A percentile compares a stretch with the other conserved stretches of the same genome.
Evolutionary conservation across 176 grass and related monocot species (phyloP).

Genomic region (Aegilops tauschii): DNA sequence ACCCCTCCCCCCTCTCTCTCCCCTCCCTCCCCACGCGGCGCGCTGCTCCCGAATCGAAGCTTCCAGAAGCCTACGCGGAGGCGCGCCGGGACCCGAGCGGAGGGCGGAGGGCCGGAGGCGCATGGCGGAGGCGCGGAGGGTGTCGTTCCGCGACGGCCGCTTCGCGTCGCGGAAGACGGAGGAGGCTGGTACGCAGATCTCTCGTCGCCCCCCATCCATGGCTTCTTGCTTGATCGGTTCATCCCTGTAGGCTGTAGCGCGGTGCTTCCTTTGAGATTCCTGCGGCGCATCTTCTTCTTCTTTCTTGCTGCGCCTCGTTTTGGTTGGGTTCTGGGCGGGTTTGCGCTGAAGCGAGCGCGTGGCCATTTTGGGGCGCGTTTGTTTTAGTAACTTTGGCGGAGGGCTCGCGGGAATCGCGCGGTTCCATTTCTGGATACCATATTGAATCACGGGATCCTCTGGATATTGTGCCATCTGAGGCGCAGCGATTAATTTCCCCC

Average conservation of each 20-base stretch:
- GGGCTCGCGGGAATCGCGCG: not conserved
- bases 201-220: not conserved
- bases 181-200: constrained; percentile 60
- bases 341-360: not conserved
- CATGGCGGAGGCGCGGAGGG: constrained; percentile 35
- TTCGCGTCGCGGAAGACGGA: constrained; percentile 67
- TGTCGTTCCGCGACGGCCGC: constrained; percentile 73
- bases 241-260: not conserved
- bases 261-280: not conserved
- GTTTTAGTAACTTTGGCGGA: not conserved
- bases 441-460: not conserved
- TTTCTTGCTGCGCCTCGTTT: not conserved
- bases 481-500: not conserved
- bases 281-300: not conserved
- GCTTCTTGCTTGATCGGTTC: not conserved
- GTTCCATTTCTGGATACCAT: not conserved
- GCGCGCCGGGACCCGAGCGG: not conserved
- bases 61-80: constrained; percentile 7
- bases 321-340: not conserved
- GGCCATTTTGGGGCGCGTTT: not conserved
- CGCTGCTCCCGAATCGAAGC: constrained; percentile 19
- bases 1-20: not conserved
- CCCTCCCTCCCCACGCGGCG: no score
- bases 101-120: not conserved
- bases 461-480: not conserved